phyloP scores from a whole-genome alignment of 2,329 filamentous ascomycete genomes.

The Aspergillus sp. region DNA sequence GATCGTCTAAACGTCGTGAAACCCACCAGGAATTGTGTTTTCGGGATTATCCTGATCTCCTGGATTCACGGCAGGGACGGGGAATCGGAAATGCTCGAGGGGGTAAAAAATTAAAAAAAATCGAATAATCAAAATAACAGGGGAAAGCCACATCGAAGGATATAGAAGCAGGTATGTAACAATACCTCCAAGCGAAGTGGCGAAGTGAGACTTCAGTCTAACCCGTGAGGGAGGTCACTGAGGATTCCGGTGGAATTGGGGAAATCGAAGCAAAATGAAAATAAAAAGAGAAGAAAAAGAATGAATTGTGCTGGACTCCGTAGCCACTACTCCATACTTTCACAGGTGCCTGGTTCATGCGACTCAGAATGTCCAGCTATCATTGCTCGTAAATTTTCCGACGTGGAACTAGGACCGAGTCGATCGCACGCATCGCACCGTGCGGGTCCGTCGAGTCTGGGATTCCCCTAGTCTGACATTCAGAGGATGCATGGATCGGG shows the following conservation, averaged over 20 bases:
- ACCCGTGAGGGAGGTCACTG: too few species aligned
- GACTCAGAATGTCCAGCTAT: constrained; percentile 4
- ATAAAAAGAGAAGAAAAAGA: neutral
- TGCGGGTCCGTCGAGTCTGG: constrained; percentile 20
- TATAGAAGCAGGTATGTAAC: constrained; percentile 2
- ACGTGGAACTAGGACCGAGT: constrained; percentile 22
- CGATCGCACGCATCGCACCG: constrained; percentile 17
- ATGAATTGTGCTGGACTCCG: constrained; percentile 3
- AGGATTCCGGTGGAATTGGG: neutral
- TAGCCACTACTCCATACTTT: neutral
- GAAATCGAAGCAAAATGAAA: neutral
- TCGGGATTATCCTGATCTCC: neutral
- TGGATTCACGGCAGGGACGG: neutral
- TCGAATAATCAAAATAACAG: neutral
- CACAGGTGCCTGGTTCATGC: neutral
- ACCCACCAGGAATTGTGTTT: neutral
- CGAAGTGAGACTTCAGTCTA: neutral
- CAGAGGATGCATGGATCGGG: constrained; percentile 15
- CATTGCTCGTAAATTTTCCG: constrained; percentile 24
- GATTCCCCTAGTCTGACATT: constrained; percentile 18
- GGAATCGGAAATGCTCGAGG: neutral
- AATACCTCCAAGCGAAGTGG: constrained; percentile 1
- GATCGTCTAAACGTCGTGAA: neutral
- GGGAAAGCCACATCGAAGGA: constrained; percentile 2
- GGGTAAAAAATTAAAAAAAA: constrained; percentile 2